Evolutionary conservation across 139 green algal genomes (phyloP).

Genomic region (Trebouxia sp.): DNA sequence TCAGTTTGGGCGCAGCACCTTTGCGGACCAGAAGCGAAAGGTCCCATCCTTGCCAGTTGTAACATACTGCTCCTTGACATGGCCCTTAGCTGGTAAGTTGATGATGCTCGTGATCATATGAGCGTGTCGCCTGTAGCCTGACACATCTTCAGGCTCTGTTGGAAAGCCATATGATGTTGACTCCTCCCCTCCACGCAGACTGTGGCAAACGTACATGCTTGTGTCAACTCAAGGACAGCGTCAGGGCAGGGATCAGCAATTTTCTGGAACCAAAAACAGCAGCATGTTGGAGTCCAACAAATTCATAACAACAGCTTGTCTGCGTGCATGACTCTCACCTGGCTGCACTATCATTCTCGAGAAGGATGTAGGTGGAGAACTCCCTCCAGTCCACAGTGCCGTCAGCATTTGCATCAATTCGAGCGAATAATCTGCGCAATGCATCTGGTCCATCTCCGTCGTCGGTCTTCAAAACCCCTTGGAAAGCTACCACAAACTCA

Average conservation of each 20-base stretch:
- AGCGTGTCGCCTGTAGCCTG: slow-evolving; percentile 35
- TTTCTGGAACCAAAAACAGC: neutral
- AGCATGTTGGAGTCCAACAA: neutral
- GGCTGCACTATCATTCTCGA: slow-evolving; percentile 56
- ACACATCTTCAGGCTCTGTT: neutral
- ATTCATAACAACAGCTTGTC: neutral
- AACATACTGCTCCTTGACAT: slow-evolving; percentile 56
- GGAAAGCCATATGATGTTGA: slow-evolving; percentile 42
- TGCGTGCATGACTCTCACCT: neutral
- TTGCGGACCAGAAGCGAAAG: slow-evolving; percentile 64
- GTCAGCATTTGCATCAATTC: slow-evolving; percentile 78
- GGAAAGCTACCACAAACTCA: slow-evolving; percentile 67
- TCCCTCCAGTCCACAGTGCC: slow-evolving; percentile 78
- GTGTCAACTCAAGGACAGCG: neutral
- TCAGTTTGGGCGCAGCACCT: slow-evolving; percentile 31
- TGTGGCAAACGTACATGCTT: slow-evolving; percentile 4
- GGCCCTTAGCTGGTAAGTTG: slow-evolving; percentile 28
- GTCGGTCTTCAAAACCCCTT: slow-evolving; percentile 56
- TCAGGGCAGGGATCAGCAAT: neutral
- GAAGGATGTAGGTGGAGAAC: slow-evolving; percentile 74
- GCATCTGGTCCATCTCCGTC: slow-evolving; percentile 43
- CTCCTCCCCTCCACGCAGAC: slow-evolving; percentile 48
- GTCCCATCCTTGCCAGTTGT: slow-evolving; percentile 56
- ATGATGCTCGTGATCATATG: slow-evolving; percentile 50
- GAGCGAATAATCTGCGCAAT: slow-evolving; percentile 62